Conservation (phyloP, 2,329 filamentous ascomycete genomes). For the Chaetomium olivaceum region DNA sequence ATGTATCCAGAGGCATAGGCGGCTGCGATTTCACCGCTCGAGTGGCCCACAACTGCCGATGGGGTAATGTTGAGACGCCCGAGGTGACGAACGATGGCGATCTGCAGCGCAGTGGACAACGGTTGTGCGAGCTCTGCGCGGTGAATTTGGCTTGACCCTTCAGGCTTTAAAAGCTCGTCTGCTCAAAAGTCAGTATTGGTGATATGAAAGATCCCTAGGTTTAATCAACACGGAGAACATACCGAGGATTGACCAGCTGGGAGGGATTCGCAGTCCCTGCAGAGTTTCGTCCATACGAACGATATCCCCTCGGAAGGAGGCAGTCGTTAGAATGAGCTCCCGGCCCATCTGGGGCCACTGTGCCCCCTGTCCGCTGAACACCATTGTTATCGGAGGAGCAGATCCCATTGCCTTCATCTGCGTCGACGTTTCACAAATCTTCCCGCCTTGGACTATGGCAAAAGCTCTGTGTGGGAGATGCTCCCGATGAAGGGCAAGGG, state of each 20-base stretch:
- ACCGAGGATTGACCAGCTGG: slow-evolving; percentile 29
- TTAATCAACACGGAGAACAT: neutral
- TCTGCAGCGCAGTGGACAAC: slow-evolving; percentile 38
- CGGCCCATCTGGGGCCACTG: slow-evolving; percentile 39
- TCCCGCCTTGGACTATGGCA: slow-evolving; percentile 37
- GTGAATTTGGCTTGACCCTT: slow-evolving; percentile 30
- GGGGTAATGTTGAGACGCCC: slow-evolving; percentile 34
- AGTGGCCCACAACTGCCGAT: slow-evolving; percentile 38
- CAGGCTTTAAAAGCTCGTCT: slow-evolving; percentile 17
- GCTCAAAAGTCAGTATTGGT: neutral
- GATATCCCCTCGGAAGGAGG: slow-evolving; percentile 27
- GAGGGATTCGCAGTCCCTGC: slow-evolving; percentile 17
- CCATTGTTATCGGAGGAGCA: slow-evolving; percentile 36
- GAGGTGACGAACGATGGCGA: slow-evolving; percentile 39
- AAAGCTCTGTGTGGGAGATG: slow-evolving; percentile 45
- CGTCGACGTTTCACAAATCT: neutral
- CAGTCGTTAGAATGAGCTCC: slow-evolving; percentile 35
- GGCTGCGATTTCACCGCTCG: slow-evolving; percentile 42
- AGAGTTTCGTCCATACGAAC: slow-evolving; percentile 24
- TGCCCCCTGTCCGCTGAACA: slow-evolving; percentile 44
- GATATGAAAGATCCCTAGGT: too few relatives aligned
- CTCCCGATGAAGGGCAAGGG: slow-evolving; percentile 46
- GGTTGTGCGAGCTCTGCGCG: slow-evolving; percentile 37
- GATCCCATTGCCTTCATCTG: neutral
- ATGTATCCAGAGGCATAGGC: slow-evolving; percentile 42